Evolutionary conservation across 2,329 filamentous ascomycete genomes (phyloP).

Genomic region (Sporothrix protearum): DNA sequence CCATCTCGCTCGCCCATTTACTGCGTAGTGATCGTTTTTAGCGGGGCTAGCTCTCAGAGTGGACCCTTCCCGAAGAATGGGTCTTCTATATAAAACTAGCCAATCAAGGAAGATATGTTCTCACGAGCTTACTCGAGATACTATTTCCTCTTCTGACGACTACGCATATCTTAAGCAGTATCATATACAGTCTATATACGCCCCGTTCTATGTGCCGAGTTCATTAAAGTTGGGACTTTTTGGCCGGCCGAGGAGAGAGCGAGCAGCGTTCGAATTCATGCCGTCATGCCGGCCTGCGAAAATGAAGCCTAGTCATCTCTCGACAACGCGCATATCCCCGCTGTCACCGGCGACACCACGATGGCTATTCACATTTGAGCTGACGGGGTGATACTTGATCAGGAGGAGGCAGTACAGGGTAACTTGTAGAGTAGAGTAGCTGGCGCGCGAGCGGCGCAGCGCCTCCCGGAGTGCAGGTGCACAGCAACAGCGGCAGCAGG

Average conservation of each 20-base stretch:
- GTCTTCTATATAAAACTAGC: background rate
- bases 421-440: conserved; percentile 95
- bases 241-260: background rate
- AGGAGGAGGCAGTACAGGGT: conserved; percentile 94
- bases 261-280: background rate
- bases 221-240: no score
- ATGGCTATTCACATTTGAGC: background rate
- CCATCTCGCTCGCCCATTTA: background rate
- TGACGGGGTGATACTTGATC: conserved; percentile 55
- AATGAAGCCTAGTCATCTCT: no score
- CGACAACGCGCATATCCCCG: no score
- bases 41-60: background rate
- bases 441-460: conserved; percentile 57
- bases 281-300: no score
- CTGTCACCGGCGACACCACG: no score
- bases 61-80: background rate
- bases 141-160: no score
- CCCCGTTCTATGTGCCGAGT: no score
- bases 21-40: conserved; percentile 3
- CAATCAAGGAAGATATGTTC: background rate
- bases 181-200: no score
- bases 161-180: no score
- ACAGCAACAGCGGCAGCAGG: background rate
- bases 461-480: background rate
- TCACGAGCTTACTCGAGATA: no score